Evolutionary conservation across 163 green algal species (phyloP), one percentile per base, ranked within the genome.

Genomic region (Chlamydomonas reinhardtii): DNA sequence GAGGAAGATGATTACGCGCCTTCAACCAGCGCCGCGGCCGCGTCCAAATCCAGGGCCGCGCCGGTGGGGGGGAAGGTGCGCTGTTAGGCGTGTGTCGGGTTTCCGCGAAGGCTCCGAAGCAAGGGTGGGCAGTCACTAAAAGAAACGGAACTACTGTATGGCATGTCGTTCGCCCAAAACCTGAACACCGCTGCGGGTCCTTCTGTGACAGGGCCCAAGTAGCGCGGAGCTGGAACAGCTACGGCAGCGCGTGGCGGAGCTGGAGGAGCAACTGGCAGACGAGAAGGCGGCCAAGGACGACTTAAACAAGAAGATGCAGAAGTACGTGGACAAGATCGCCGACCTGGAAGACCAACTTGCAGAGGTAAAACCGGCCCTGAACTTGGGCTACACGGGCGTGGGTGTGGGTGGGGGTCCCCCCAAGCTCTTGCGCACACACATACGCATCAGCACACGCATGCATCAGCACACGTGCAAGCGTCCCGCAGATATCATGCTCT

Each of bases 281-380:
- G 82, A 87, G 82, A 62, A 65, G 82, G n/a, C 39, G 12, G 71
- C 82, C 32, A 87, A 87, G 61, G 61, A 75, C 0, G 82, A 87
- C 24, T 31, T 87, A 0, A 82, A 27, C 56, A 70, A 77, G n/a
- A 87, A 87, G 80, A 25, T 86, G 54, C 69, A 86, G 35, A 86
- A 79, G 29, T 73, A 86, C 27, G 70, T 39, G 54, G 80, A 86
- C 69, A 79, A 79, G 61, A 82, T 82, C 39, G 61, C 72, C 6
- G 72, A 87, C 24, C 82, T 87, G n/a, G 82, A 87, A 59, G 82
- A 87, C 14, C 82, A 87, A 61, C 61, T 87, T 4, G 82, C 71
- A 25, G 82, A 87, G 82, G 82, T 87, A 87, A 82, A 81, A 32
- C 35, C 37, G 22, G 24, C 16, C 22, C 35, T 76, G 4, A 12